Conservation (phyloP, 192 early-diverging fungal genomes). For the Funneliformis geosporum region DNA sequence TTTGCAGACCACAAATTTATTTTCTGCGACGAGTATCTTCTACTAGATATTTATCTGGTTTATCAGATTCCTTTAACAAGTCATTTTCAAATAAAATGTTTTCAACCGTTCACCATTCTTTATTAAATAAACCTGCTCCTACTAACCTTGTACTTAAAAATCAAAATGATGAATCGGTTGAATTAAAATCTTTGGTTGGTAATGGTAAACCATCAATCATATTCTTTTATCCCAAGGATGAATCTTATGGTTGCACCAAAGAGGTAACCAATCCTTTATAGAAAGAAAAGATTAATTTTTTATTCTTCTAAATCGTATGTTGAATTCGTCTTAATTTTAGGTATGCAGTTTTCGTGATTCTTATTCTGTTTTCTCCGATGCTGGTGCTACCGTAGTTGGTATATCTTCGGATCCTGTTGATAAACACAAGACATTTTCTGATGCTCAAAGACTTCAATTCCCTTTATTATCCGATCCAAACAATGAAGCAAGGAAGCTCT, state of each 20-base stretch:
- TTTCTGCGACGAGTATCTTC: too few relatives aligned
- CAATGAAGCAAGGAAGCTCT: conserved; percentile 32
- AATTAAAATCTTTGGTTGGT: conserved; percentile 37
- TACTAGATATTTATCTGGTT: too few relatives aligned
- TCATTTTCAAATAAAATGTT: neutral
- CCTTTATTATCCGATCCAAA: conserved; percentile 42
- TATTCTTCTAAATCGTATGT: neutral
- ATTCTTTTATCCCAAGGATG: conserved; percentile 49
- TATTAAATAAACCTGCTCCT: conserved; percentile 40
- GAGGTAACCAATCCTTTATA: conserved; percentile 32
- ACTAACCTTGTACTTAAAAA: conserved; percentile 36
- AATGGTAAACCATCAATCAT: conserved; percentile 32
- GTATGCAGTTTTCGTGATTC: conserved; percentile 45
- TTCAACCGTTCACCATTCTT: conserved; percentile 17
- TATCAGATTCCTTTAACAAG: too few relatives aligned
- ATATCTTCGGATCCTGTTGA: conserved; percentile 39
- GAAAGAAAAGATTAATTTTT: neutral
- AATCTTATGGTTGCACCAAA: conserved; percentile 40
- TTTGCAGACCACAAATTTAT: too few relatives aligned
- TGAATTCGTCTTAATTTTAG: conserved; percentile 21
- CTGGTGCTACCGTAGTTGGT: conserved; percentile 42
- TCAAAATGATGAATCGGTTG: conserved; percentile 36
- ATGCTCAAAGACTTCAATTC: conserved; percentile 33
- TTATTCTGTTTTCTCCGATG: conserved; percentile 38
- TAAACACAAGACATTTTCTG: conserved; percentile 37